These are phyloP conservation scores for Populus trichocarpa DNA, from an alignment of 441 rosid genomes.

Conservation along the genomic window DNA sequence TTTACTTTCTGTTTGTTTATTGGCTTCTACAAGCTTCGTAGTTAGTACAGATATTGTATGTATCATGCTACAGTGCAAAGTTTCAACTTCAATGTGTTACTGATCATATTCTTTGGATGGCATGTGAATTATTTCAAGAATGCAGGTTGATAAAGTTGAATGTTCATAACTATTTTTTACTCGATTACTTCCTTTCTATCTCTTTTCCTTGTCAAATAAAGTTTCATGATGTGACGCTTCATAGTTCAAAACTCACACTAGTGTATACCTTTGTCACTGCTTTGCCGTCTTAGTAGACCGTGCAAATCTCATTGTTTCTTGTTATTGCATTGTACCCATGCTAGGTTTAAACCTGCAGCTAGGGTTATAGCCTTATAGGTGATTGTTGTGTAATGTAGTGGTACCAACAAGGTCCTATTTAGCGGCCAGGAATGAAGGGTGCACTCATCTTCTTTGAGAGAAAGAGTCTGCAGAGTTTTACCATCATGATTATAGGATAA, in stretches of 20 bases:
- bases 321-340: neutral
- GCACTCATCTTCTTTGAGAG: slow-evolving; percentile 15
- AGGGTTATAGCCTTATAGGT: neutral
- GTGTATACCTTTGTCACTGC: neutral
- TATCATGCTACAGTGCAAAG: neutral
- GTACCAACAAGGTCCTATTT: slow-evolving; percentile 20
- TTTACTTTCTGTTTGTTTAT: neutral
- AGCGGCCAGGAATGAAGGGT: slow-evolving; percentile 29
- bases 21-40: neutral
- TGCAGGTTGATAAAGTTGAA: neutral
- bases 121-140: neutral
- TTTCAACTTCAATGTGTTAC: neutral
- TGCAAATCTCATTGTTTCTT: neutral
- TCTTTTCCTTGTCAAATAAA: neutral
- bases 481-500: neutral
- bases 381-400: slow-evolving; percentile 7
- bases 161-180: neutral
- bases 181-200: neutral
- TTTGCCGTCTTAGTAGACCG: neutral
- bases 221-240: neutral
- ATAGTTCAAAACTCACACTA: neutral
- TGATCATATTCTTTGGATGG: neutral
- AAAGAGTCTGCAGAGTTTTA: slow-evolving; percentile 13
- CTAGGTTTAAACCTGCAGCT: neutral
- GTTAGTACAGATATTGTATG: neutral